phyloP scores from a whole-genome alignment of 2,329 filamentous ascomycete species.

The Albifimbria verrucaria region DNA sequence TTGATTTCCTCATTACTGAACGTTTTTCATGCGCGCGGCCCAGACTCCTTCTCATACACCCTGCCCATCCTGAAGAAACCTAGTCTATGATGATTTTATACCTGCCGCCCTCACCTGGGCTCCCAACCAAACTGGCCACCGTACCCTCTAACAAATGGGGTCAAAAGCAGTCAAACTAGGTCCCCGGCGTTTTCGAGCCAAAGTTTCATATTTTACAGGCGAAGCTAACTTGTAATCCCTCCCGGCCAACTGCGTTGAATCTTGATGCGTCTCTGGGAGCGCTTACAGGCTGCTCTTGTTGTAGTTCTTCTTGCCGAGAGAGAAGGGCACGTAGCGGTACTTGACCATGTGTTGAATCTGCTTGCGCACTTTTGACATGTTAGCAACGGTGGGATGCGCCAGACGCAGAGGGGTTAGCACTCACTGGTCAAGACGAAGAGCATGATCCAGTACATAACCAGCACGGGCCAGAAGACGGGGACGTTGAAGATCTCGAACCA shows the following conservation, averaged over 20 bases:
- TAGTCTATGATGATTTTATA: background rate
- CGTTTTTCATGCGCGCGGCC: background rate
- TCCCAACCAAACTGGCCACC: background rate
- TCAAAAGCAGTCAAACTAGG: background rate
- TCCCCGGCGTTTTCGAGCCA: background rate
- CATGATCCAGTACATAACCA: conserved; percentile 99
- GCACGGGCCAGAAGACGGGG: conserved; percentile 97
- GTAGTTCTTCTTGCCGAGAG: conserved; percentile 84
- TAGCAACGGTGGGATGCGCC: conserved; percentile 3
- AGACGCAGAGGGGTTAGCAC: conserved; percentile 31
- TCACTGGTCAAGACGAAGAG: conserved; percentile 91
- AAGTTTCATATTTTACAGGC: conserved; percentile 6
- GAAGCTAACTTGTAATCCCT: background rate
- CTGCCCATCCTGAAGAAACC: background rate
- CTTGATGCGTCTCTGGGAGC: background rate
- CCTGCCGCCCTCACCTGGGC: background rate
- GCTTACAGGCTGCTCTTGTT: conserved; percentile 54
- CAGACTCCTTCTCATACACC: background rate
- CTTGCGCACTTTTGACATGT: conserved; percentile 72
- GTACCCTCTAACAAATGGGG: background rate
- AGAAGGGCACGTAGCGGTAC: conserved; percentile 96
- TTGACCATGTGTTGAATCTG: conserved; percentile 99
- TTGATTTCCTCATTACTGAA: background rate
- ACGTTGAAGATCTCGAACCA: conserved; percentile 96
- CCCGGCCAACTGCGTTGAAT: conserved; percentile 11